A percentile compares a stretch with the other conserved stretches of the same genome.
phyloP scores from a whole-genome alignment of 495 filamentous ascomycete species.

The Patellaria atrata region DNA sequence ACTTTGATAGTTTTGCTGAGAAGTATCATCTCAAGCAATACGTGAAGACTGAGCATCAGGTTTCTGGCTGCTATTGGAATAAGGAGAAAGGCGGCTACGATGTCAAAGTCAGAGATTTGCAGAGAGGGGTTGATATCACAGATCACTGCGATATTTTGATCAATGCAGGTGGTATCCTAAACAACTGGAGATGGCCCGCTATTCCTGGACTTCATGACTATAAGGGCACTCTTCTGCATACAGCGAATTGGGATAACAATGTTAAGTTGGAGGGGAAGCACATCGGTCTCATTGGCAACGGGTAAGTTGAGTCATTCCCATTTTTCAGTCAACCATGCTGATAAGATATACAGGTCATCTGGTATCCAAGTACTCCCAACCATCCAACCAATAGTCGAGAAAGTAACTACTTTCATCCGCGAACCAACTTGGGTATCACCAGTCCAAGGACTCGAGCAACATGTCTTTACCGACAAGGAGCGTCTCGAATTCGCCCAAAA shows the following conservation, averaged over 20 bases:
- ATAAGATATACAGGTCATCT: conserved; percentile 18
- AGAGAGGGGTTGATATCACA: conserved; percentile 12
- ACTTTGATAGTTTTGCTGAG: conserved; percentile 24
- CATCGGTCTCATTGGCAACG: conserved; percentile 21
- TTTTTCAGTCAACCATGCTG: conserved; percentile 1
- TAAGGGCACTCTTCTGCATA: conserved; percentile 22
- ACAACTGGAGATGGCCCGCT: conserved; percentile 26
- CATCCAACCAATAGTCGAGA: conserved; percentile 14
- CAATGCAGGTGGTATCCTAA: conserved; percentile 24
- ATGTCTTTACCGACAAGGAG: conserved; percentile 27
- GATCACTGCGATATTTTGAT: conserved; percentile 24
- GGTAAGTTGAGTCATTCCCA: conserved; percentile 13
- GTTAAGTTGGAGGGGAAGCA: conserved; percentile 18
- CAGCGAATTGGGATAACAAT: conserved; percentile 23
- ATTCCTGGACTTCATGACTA: conserved; percentile 24
- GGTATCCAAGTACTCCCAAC: conserved; percentile 23
- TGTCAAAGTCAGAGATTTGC: conserved; percentile 21
- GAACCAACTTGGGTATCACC: conserved; percentile 26
- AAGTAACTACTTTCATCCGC: conserved; percentile 25
- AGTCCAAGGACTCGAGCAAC: conserved; percentile 27
- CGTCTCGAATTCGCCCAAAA: conserved; percentile 22
- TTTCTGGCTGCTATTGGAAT: conserved; percentile 23
- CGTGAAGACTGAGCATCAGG: conserved; percentile 22
- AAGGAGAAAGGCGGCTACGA: conserved; percentile 24
- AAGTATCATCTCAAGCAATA: conserved; percentile 26